Evolutionary conservation across 345 rosid genomes (phyloP).

Genomic region (Gossypium longicalyx): DNA sequence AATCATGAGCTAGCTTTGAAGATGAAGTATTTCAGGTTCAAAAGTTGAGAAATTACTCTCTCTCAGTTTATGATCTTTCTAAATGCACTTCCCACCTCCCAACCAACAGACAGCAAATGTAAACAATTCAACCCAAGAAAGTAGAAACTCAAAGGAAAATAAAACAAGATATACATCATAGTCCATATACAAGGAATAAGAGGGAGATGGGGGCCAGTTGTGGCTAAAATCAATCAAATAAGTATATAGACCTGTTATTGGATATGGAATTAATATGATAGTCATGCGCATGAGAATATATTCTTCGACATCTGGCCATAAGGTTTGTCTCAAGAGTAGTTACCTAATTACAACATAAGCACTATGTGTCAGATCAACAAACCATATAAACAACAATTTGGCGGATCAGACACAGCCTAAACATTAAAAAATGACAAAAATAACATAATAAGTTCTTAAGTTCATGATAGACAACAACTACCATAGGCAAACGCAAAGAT

Average conservation of each 20-base stretch:
- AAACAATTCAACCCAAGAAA: not conserved
- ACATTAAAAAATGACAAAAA: not conserved
- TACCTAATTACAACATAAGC: slow-evolving; percentile 42
- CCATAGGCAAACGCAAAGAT: slow-evolving; percentile 88
- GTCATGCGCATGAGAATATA: slow-evolving; percentile 97
- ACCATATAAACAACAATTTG: not conserved
- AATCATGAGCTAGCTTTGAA: slow-evolving; percentile 2
- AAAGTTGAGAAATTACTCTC: not conserved
- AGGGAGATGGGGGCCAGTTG: no score
- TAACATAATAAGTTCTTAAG: not conserved
- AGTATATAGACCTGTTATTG: slow-evolving; percentile 60
- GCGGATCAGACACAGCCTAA: not conserved
- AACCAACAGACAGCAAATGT: not conserved
- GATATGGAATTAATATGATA: slow-evolving; percentile 98
- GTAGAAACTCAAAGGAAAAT: not conserved
- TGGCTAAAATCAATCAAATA: not conserved
- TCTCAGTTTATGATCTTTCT: not conserved
- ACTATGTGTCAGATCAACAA: not conserved
- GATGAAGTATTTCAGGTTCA: slow-evolving; percentile 5
- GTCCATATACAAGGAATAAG: not conserved
- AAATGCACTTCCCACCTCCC: not conserved
- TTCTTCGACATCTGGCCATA: slow-evolving; percentile 87
- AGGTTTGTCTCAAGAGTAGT: slow-evolving; percentile 72
- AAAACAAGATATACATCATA: not conserved
- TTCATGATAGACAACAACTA: slow-evolving; percentile 42